Base-by-base conservation (phyloP, 1,284 basidiomycete genomes). In the Gomphus sp. region DNA sequence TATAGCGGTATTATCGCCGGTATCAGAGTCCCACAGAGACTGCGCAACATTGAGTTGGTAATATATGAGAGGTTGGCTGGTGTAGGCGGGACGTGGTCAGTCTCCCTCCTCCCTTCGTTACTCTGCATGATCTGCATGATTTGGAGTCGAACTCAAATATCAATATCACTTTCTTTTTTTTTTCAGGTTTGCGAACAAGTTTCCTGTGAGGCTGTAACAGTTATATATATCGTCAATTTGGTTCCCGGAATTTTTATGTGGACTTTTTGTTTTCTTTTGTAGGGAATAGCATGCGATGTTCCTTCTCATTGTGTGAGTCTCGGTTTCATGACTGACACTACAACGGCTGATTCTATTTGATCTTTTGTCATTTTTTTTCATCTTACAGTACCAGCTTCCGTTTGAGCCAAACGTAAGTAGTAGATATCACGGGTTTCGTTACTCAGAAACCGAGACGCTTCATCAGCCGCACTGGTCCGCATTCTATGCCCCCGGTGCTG, bases 81-180 rank as follows among this genome's bases (percentile, higher is more conserved):
- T 1, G 70, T 86, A n/a, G 84, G 83, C 14, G 84, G 84, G 3
- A 79, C 81, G 0, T 85, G 83, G 83, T 72, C 66, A 33, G 64
- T 51, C 16, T 43, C 8, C 7, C 18, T 6, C 33, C n/a, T n/a
- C n/a, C n/a, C n/a, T n/a, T n/a, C n/a, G n/a, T n/a, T n/a, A n/a
- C n/a, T n/a, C n/a, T n/a, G n/a, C n/a, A n/a, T n/a, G n/a, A n/a
- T n/a, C n/a, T n/a, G n/a, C n/a, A n/a, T n/a, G n/a, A n/a, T n/a
- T n/a, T n/a, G n/a, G n/a, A n/a, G n/a, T n/a, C n/a, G n/a, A n/a
- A n/a, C n/a, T n/a, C n/a, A n/a, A n/a, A n/a, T n/a, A n/a, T n/a
- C n/a, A n/a, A n/a, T n/a, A n/a, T n/a, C n/a, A n/a, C n/a, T n/a
- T n/a, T n/a, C n/a, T n/a, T n/a, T n/a, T n/a, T n/a, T n/a, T 18